Evolutionary conservation across 768 basidiomycete genomes (phyloP), one percentile per base, ranked within the genome.

Genomic region (Amanita inopinata): DNA sequence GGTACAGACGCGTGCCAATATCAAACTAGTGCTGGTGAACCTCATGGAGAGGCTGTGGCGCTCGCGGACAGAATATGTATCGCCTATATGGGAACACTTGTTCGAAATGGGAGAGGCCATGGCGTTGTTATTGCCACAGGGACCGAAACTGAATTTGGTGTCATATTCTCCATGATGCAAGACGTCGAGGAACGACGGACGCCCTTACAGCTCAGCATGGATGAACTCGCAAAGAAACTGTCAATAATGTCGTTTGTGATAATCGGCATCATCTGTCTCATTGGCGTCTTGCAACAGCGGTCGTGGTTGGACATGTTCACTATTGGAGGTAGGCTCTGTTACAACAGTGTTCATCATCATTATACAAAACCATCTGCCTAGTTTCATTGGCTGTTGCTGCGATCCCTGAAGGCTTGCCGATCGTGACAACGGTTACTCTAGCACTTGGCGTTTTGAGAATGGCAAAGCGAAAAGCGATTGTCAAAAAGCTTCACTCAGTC

Each of bases 221-320:
- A 98, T 59, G 92, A 97, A 53, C 77, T 98, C 5, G 93, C 94
- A 1, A 83, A 90, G 61, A 86, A 86, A 48, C 73, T 98, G 1
- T 94, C 92, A 1, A 65, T 90, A 19, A 56, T 92, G 46, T 96
- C 92, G 2, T 97, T 98, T 50, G 85, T 78, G n/a, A 73, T 97
- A 38, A 98, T 98, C 49, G 93, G 93, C 3, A 58, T 96, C 25
- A 98, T 98, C 38, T 88, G 87, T 60, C 60, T 97, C 40, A 82
- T 97, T 48, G 94, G 93, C 5, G 78, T 93, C 11, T 62, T 81
- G 48, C 93, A 97, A 56, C 67, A 77, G 28, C 71, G 94, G 14
- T 74, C 83, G 7, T 96, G 91, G 93, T 64, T 97, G 8, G 93
- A 94, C 35, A 98, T 97, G 94, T 97, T 98, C 57, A 98, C 93